These are phyloP conservation scores for Rubus idaeus DNA, from an alignment of 306 rosid genomes.

Conservation along the genomic window DNA sequence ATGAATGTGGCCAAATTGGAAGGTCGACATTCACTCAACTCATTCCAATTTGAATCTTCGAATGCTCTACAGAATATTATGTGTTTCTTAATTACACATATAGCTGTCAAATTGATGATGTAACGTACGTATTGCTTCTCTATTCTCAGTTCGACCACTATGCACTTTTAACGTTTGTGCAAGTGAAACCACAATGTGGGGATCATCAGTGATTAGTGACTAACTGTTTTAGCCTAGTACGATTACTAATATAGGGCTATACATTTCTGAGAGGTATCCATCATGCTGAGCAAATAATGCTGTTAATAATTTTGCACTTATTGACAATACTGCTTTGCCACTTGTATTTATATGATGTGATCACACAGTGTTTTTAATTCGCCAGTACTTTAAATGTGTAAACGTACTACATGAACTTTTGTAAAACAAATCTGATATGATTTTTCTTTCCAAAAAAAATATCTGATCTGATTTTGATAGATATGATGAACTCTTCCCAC, in stretches of 20 bases:
- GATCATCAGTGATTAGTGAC: neutral
- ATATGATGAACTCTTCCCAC: neutral
- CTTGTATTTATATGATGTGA: neutral
- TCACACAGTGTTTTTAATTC: neutral
- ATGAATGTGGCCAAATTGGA: slow-evolving; percentile 3
- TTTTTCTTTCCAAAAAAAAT: neutral
- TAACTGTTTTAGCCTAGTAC: neutral
- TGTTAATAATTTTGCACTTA: neutral
- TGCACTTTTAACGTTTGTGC: no score
- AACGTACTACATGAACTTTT: neutral
- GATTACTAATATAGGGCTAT: neutral
- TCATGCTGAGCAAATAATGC: neutral
- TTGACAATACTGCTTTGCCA: neutral
- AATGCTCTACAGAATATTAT: neutral
- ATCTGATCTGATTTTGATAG: neutral
- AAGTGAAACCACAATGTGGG: no score
- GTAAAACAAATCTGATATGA: neutral
- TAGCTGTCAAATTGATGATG: no score
- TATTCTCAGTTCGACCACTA: no score
- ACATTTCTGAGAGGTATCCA: neutral
- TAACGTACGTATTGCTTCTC: no score
- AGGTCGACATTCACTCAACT: slow-evolving; percentile 12
- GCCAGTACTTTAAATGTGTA: neutral
- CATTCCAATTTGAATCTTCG: slow-evolving; percentile 11
- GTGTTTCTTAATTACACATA: neutral